Conservation (phyloP, 805 yeast species). For the Lipomyces mesembrius region DNA sequence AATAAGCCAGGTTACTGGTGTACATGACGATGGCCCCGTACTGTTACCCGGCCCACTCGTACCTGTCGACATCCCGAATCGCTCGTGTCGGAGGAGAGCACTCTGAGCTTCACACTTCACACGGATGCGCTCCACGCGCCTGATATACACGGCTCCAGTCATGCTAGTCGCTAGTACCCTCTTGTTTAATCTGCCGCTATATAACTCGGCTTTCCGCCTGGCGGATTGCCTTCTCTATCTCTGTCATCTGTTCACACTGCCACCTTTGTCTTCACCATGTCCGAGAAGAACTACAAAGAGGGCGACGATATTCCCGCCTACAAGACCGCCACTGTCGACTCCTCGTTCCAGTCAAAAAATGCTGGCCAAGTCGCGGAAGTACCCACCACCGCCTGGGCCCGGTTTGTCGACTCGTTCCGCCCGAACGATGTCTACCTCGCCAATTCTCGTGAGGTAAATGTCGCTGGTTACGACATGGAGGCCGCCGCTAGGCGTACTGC, state of each 20-base stretch:
- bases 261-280: neutral
- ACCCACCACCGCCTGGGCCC: slow-evolving; percentile 11
- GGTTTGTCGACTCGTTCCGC: slow-evolving; percentile 29
- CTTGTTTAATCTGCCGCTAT: neutral
- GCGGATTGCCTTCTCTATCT: neutral
- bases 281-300: slow-evolving; percentile 6
- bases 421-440: slow-evolving; percentile 19
- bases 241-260: neutral
- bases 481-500: slow-evolving; percentile 45
- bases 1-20: too few relatives aligned
- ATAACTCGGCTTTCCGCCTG: neutral
- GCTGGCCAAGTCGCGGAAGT: slow-evolving; percentile 7
- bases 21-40: neutral
- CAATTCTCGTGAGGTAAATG: neutral
- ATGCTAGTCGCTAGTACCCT: neutral
- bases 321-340: slow-evolving; percentile 9
- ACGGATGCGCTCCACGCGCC: neutral
- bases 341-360: slow-evolving; percentile 1
- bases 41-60: neutral
- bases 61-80: neutral
- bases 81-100: neutral
- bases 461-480: slow-evolving; percentile 27
- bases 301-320: neutral
- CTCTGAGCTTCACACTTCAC: neutral
- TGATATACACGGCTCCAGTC: neutral